These are phyloP conservation scores for Hemerocallis citrina DNA, from an alignment of 106 monocot genomes.

Conservation along the genomic window DNA sequence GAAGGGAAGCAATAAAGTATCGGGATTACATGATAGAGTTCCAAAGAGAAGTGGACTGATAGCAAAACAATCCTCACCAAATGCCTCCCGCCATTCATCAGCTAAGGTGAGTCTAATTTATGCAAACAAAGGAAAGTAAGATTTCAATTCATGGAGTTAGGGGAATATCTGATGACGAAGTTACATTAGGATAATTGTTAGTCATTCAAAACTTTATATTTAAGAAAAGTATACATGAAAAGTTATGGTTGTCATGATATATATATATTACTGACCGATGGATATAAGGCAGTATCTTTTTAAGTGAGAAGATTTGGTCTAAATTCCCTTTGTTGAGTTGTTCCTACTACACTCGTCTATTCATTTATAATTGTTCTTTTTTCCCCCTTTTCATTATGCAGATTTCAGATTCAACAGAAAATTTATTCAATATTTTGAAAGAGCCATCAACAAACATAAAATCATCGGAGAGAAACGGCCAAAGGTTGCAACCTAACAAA, in stretches of 20 bases:
- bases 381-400: too few relatives aligned
- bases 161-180: too few relatives aligned
- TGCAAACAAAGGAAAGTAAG: too few relatives aligned
- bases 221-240: too few relatives aligned
- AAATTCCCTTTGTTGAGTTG: too few relatives aligned
- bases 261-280: too few relatives aligned
- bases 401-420: conserved; percentile 14
- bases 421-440: conserved; percentile 14
- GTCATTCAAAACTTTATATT: too few relatives aligned
- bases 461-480: conserved; percentile 17
- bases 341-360: neutral
- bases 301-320: too few relatives aligned
- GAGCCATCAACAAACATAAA: conserved; percentile 17
- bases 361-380: neutral
- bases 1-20: conserved; percentile 16
- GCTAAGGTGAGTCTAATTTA: conserved; percentile 20
- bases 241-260: too few relatives aligned
- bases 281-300: too few relatives aligned
- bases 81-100: conserved; percentile 13
- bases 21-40: conserved; percentile 22
- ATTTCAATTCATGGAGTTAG: too few relatives aligned
- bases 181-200: too few relatives aligned
- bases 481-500: conserved; percentile 56
- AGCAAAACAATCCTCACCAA: conserved; percentile 17
- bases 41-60: conserved; percentile 22